Evolutionary conservation across 441 rosid genomes (phyloP), one percentile per base, ranked within the genome.

Genomic region (Populus hybrid): DNA sequence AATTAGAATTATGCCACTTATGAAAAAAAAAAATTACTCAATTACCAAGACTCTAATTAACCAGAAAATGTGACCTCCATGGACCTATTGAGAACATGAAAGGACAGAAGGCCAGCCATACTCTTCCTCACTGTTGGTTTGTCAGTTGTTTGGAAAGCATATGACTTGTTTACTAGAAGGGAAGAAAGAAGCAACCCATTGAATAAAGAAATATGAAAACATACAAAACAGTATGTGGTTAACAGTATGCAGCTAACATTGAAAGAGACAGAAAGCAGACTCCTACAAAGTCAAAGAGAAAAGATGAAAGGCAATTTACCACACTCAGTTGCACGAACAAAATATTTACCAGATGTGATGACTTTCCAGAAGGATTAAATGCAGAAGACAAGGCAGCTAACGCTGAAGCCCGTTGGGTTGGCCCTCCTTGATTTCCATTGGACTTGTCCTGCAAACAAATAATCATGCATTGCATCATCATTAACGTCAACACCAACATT

Each of bases 361-460:
- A 63, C 86, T 77, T 89, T 76, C 81, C 90, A 84, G 91, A 78
- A 79, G 98, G 88, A 33, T 83, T 90, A 78, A 97, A 94, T 24
- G 99, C 99, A 81, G 96, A 89, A 75, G 89, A 85, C 82, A 97
- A 89, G 79, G 99, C 99, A 76, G 98, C 98, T 81, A 97, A 86
- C 83, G 99, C 99, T 69, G 98, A 94, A 86, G 99, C 99, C 78
- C 99, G 89, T 89, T 97, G 99, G 78, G 98, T 97, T 78, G 87
- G 90, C 87, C 99, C 97, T 70, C 97, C 97, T 86, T 86, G 94
- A 86, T 77, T 86, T 76, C 96, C 92, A 75, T 86, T 88, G 73
- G 94, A 90, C 82, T 89, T 94, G 29, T 93, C 98, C 97, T 93
- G 91, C 84, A 80, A 67, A 74, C 67, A 67, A 64, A 76, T 40